Evolutionary conservation across 257 asterid species (phyloP).

Genomic region (Linderniella brevidens): DNA sequence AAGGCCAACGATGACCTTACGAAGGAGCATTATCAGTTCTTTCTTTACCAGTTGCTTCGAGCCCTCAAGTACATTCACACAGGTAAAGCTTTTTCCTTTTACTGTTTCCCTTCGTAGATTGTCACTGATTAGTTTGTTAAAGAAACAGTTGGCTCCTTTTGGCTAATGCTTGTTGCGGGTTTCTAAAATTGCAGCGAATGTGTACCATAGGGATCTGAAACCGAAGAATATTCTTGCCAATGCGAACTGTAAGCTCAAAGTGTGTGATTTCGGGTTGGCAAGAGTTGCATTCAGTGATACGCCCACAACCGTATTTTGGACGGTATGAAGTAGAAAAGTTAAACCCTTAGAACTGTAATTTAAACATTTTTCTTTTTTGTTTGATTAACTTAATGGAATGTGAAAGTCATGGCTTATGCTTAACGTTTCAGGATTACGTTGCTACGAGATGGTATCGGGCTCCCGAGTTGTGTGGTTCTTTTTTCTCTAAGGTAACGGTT

Average conservation of each 20-base stretch:
- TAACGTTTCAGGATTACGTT: constrained; percentile 54
- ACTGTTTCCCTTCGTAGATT: constrained; percentile 4
- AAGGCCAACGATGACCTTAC: constrained; percentile 89
- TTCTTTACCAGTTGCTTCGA: constrained; percentile 77
- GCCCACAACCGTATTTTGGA: constrained; percentile 58
- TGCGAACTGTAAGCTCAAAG: constrained; percentile 65
- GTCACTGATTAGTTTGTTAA: background rate
- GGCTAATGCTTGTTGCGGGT: constrained; percentile 4
- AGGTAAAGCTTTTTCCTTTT: constrained; percentile 25
- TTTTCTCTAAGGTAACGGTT: constrained; percentile 61
- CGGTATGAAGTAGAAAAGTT: constrained; percentile 16
- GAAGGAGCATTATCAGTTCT: constrained; percentile 60
- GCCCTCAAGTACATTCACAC: constrained; percentile 74
- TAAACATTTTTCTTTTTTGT: background rate
- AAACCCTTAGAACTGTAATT: background rate
- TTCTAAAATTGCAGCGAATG: constrained; percentile 58
- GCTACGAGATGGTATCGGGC: constrained; percentile 99
- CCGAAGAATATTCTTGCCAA: constrained; percentile 64
- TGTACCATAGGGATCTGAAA: constrained; percentile 53
- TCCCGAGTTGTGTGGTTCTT: constrained; percentile 88
- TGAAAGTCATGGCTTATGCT: constrained; percentile 3
- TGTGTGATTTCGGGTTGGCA: constrained; percentile 66
- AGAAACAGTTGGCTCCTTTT: background rate
- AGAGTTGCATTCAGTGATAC: constrained; percentile 62
- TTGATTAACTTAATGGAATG: background rate